Evolutionary conservation across 208 protist genomes (phyloP).

Genomic region (Lotmaria passim): DNA sequence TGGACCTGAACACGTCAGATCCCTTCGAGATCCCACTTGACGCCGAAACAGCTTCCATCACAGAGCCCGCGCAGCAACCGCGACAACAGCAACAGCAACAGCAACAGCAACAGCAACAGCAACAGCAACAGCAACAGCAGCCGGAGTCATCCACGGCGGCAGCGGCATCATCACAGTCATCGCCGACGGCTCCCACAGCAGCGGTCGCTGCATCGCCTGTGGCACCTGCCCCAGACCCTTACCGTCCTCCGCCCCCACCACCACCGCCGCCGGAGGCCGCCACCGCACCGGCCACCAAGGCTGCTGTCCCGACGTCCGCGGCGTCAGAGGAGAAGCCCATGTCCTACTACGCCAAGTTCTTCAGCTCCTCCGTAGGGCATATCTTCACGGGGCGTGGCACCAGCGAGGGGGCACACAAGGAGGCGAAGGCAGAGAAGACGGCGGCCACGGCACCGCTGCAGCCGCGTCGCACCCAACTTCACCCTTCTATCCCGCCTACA

Average conservation of each 20-base stretch:
- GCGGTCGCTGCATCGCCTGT: neutral
- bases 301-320: too few relatives aligned
- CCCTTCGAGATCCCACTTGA: slow-evolving; percentile 20
- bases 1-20: slow-evolving; percentile 31
- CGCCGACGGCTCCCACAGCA: slow-evolving; percentile 3
- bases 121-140: neutral
- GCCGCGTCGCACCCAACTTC: slow-evolving; percentile 45
- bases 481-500: slow-evolving; percentile 17
- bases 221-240: neutral
- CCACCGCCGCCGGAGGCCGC: slow-evolving; percentile 2
- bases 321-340: slow-evolving; percentile 25
- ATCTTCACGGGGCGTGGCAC: slow-evolving; percentile 40
- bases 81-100: slow-evolving; percentile 5
- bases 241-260: neutral
- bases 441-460: slow-evolving; percentile 13
- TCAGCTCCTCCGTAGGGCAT: slow-evolving; percentile 58
- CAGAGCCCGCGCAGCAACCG: neutral
- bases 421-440: slow-evolving; percentile 3
- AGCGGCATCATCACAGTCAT: neutral
- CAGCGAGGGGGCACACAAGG: slow-evolving; percentile 1
- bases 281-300: neutral
- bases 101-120: slow-evolving; percentile 6
- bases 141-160: neutral
- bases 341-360: slow-evolving; percentile 78
- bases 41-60: neutral